Evolutionary conservation across 202 grass and related monocot species (phyloP).

Genomic region (Elaeis oleifera): DNA sequence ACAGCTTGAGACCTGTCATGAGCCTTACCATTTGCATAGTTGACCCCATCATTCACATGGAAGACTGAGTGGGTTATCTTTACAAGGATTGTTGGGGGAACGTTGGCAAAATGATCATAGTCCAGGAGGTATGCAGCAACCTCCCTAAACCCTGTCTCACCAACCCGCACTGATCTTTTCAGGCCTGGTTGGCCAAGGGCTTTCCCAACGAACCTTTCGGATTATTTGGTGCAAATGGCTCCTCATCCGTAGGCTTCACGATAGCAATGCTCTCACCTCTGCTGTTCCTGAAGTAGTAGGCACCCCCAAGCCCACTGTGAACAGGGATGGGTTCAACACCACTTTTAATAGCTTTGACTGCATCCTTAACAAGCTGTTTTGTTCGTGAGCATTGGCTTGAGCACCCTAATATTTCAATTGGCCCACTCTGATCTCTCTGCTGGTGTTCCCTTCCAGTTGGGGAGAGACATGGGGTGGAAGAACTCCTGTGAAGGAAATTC

Average conservation of each 20-base stretch:
- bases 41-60: conserved; percentile 73
- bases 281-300: conserved; percentile 82
- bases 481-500: conserved; percentile 76
- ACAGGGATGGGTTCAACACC: conserved; percentile 73
- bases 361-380: conserved; percentile 76
- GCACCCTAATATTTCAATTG: conserved; percentile 85
- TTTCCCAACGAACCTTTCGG: conserved; percentile 88
- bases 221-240: conserved; percentile 99
- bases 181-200: conserved; percentile 80
- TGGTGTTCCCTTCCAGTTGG: conserved; percentile 65
- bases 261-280: conserved; percentile 80
- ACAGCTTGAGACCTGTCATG: conserved; percentile 19
- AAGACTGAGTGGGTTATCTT: conserved; percentile 84
- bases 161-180: conserved; percentile 86
- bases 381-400: conserved; percentile 50
- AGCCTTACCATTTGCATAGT: conserved; percentile 27
- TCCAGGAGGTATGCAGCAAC: conserved; percentile 91
- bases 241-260: conserved; percentile 95
- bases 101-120: conserved; percentile 75
- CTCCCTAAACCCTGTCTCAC: conserved; percentile 92
- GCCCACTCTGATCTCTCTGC: conserved; percentile 56
- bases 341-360: conserved; percentile 66
- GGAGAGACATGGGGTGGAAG: conserved; percentile 85
- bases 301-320: conserved; percentile 85
- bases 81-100: conserved; percentile 82